These are phyloP conservation scores for Debaryomycetaceae sp. DNA, from an alignment of 1,139 yeast genomes.

Conservation along the genomic window DNA sequence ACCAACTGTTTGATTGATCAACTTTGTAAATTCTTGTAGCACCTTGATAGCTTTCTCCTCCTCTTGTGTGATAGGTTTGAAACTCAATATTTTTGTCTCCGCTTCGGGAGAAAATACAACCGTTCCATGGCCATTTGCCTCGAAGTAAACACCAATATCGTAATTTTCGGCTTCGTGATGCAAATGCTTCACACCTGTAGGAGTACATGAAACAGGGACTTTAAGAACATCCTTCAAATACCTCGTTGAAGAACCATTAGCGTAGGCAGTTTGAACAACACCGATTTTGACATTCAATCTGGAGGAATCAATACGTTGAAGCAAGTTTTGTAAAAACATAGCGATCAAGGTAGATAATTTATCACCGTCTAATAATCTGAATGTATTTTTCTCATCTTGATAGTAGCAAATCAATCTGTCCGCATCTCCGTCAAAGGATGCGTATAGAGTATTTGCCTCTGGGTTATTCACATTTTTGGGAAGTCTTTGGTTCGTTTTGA, in stretches of 20 bases:
- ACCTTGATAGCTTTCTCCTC: slow-evolving; percentile 45
- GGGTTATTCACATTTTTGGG: slow-evolving; percentile 58
- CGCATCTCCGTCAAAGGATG: slow-evolving; percentile 97
- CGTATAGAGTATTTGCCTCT: slow-evolving; percentile 45
- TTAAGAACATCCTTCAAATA: slow-evolving; percentile 61
- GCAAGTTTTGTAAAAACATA: slow-evolving; percentile 53
- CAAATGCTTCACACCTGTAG: slow-evolving; percentile 94
- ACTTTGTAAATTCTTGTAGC: slow-evolving; percentile 54
- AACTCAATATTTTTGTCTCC: slow-evolving; percentile 29
- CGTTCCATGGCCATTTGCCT: slow-evolving; percentile 99
- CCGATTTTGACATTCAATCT: slow-evolving; percentile 56
- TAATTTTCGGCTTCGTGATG: slow-evolving; percentile 84
- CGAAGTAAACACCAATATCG: slow-evolving; percentile 92
- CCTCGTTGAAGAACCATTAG: slow-evolving; percentile 86
- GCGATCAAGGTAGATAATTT: slow-evolving; percentile 87
- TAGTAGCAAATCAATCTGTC: slow-evolving; percentile 90
- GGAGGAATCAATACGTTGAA: slow-evolving; percentile 37
- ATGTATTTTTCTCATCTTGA: slow-evolving; percentile 42
- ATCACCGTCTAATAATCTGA: slow-evolving; percentile 87
- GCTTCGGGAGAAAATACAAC: slow-evolving; percentile 72
- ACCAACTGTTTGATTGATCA: slow-evolving; percentile 95
- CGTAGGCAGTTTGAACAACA: slow-evolving; percentile 96
- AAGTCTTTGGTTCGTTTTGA: slow-evolving; percentile 78
- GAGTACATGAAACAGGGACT: slow-evolving; percentile 82
- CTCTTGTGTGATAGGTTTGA: slow-evolving; percentile 18